Evolutionary conservation across 2,329 filamentous ascomycete species (phyloP).

Genomic region (Rugonectria rugulosa): DNA sequence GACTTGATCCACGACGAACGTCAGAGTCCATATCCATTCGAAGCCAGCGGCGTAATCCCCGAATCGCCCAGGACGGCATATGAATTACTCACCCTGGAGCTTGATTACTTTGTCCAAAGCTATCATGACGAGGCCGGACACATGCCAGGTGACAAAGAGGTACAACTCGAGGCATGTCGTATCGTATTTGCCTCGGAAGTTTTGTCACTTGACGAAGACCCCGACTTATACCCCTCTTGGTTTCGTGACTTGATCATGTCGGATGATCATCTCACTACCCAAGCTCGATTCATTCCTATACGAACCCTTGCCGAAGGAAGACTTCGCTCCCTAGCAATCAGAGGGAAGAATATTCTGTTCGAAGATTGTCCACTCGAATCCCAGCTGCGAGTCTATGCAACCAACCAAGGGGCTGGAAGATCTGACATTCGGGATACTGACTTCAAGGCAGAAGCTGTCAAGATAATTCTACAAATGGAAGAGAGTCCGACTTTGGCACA

Average conservation of each 20-base stretch:
- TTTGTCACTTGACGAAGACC: not conserved
- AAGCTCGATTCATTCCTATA: slow-evolving; percentile 37
- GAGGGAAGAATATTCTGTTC: slow-evolving; percentile 40
- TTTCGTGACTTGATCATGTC: slow-evolving; percentile 33
- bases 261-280: slow-evolving; percentile 10
- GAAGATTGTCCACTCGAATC: slow-evolving; percentile 39
- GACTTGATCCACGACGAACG: slow-evolving; percentile 21
- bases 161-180: slow-evolving; percentile 24
- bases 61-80: slow-evolving; percentile 19
- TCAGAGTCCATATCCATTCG: slow-evolving; percentile 19
- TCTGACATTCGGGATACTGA: slow-evolving; percentile 15
- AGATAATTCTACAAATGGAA: slow-evolving; percentile 29
- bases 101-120: slow-evolving; percentile 19
- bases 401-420: slow-evolving; percentile 5
- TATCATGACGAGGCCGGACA: slow-evolving; percentile 12
- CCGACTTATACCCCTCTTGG: slow-evolving; percentile 27
- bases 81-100: slow-evolving; percentile 20
- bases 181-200: slow-evolving; percentile 23
- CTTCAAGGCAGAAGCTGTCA: slow-evolving; percentile 32
- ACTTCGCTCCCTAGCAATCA: slow-evolving; percentile 34
- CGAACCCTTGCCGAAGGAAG: slow-evolving; percentile 34
- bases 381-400: slow-evolving; percentile 32
- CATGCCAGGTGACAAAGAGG: slow-evolving; percentile 10
- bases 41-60: slow-evolving; percentile 13
- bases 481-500: slow-evolving; percentile 28